Conservation (phyloP, 176 grass and related monocot genomes). For the Bothriochloa decipiens region DNA sequence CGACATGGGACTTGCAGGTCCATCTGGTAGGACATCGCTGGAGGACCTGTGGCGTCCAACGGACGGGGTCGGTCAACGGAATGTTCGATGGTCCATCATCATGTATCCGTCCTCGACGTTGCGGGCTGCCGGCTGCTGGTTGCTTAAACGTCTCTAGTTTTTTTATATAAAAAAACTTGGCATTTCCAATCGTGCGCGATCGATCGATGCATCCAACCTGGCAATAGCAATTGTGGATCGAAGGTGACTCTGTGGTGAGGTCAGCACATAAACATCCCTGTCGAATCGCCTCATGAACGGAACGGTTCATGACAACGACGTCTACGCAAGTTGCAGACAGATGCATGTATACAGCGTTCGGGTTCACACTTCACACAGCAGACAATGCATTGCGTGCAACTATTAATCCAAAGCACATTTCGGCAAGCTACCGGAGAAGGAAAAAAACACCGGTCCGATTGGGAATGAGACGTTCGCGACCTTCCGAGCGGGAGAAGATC, state of each 20-base stretch:
- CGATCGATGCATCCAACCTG: background rate
- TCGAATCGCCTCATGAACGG: background rate
- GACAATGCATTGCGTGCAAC: background rate
- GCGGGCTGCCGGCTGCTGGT: background rate
- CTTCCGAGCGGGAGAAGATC: background rate
- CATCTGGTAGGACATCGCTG: background rate
- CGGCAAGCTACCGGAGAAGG: conserved; percentile 1
- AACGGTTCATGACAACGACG: background rate
- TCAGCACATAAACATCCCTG: background rate
- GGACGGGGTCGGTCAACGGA: background rate
- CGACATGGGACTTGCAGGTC: background rate
- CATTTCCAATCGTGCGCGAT: background rate
- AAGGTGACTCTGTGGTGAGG: background rate
- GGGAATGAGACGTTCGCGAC: background rate
- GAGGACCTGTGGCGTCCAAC: background rate
- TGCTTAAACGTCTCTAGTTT: background rate
- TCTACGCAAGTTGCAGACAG: background rate
- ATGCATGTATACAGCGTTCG: background rate
- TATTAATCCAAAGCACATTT: background rate
- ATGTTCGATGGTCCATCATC: background rate
- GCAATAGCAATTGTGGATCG: background rate
- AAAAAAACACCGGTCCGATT: background rate
- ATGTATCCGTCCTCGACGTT: background rate
- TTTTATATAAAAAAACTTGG: background rate
- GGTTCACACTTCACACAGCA: background rate